phyloP scores from a whole-genome alignment of 805 yeast species.

The Limtongozyma cylindracea region DNA sequence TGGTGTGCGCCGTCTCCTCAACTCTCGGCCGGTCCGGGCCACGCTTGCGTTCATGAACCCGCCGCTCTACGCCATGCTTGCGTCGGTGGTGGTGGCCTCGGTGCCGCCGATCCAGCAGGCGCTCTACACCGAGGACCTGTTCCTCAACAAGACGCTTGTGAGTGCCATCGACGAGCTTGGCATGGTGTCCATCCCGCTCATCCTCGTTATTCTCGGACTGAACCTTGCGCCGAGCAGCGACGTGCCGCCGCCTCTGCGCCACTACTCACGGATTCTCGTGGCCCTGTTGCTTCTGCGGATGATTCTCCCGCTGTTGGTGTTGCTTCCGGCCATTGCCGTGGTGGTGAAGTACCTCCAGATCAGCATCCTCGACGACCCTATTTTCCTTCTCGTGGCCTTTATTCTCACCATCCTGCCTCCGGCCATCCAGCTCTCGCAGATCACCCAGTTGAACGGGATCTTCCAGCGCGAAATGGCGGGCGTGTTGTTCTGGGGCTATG shows the following conservation, averaged over 20 bases:
- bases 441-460: constrained; percentile 50
- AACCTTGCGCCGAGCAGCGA: constrained; percentile 47
- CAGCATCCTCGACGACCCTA: constrained; percentile 61
- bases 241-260: constrained; percentile 36
- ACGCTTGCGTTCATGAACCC: constrained; percentile 39
- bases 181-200: constrained; percentile 53
- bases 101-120: constrained; percentile 27
- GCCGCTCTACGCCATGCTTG: constrained; percentile 58
- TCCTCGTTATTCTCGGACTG: constrained; percentile 56
- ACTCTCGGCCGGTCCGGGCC: constrained; percentile 1
- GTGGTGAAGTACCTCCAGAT: constrained; percentile 37
- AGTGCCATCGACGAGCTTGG: constrained; percentile 42
- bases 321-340: constrained; percentile 40
- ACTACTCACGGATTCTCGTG: constrained; percentile 33
- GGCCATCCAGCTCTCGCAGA: constrained; percentile 63
- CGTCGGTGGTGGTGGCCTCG: constrained; percentile 45
- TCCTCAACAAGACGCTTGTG: constrained; percentile 39
- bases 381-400: constrained; percentile 52
- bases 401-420: constrained; percentile 61
- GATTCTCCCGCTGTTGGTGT: constrained; percentile 47
- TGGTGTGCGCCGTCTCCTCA: neutral
- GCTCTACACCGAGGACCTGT: constrained; percentile 30
- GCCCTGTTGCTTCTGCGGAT: constrained; percentile 55
- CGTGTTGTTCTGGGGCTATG: constrained; percentile 65
- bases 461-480: constrained; percentile 71